Evolutionary conservation across 352 stramenopile genomes (phyloP).

Genomic region (Phytophthora colocasiae): DNA sequence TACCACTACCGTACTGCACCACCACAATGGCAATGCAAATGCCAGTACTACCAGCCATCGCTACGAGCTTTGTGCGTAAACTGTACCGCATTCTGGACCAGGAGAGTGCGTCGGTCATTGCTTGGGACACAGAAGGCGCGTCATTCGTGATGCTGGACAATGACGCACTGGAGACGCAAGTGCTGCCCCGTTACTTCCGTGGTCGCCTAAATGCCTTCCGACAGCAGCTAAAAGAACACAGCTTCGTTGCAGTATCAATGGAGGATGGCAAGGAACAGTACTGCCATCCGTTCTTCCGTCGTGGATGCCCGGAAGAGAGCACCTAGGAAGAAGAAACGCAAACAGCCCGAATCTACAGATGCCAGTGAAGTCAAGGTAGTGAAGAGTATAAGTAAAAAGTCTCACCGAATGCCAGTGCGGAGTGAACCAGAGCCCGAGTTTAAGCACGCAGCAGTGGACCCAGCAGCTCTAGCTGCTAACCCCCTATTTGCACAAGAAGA

Average conservation of each 20-base stretch:
- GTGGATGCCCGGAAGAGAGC: constrained; percentile 51
- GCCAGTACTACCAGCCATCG: constrained; percentile 46
- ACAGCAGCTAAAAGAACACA: constrained; percentile 77
- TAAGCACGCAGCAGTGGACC: constrained; percentile 29
- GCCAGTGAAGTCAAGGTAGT: constrained; percentile 20
- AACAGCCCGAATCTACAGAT: constrained; percentile 12
- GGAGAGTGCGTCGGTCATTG: constrained; percentile 58
- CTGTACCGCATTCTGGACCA: constrained; percentile 80
- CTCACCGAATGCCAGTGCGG: constrained; percentile 20
- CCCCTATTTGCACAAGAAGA: constrained; percentile 29
- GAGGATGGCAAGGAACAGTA: constrained; percentile 45
- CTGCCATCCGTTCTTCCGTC: constrained; percentile 51
- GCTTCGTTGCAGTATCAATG: constrained; percentile 34
- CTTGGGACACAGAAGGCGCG: constrained; percentile 58
- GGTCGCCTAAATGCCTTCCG: constrained; percentile 66
- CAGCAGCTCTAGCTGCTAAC: constrained; percentile 24
- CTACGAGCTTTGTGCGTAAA: constrained; percentile 77
- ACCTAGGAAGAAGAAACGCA: constrained; percentile 36
- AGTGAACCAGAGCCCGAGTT: constrained; percentile 17
- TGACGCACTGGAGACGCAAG: constrained; percentile 48
- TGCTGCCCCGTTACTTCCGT: constrained; percentile 76
- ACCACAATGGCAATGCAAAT: constrained; percentile 1
- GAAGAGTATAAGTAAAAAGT: constrained; percentile 16
- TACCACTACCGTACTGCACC: not conserved
- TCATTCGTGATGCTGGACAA: constrained; percentile 65